Conservation (phyloP, 1,284 basidiomycete species). For the Pseudozyma pruni region DNA sequence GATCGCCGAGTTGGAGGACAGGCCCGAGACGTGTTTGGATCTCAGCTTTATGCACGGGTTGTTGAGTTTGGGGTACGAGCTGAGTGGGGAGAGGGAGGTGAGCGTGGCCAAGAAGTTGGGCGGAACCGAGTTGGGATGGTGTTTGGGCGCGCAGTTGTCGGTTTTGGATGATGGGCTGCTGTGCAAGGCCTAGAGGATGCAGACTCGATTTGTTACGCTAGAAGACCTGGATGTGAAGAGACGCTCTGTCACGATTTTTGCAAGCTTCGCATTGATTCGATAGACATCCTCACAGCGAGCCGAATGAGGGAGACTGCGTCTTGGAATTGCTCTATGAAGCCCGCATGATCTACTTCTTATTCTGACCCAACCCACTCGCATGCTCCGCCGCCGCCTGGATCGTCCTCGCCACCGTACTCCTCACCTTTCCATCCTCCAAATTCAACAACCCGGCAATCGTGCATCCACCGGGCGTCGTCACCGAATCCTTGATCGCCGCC, state of each 20-base stretch:
- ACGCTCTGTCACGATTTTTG: no score
- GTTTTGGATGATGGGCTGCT: conserved; percentile 56
- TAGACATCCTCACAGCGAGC: neutral
- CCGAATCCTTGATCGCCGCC: conserved; percentile 95
- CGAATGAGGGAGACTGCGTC: neutral
- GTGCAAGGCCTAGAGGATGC: conserved; percentile 36
- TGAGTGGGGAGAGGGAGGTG: conserved; percentile 73
- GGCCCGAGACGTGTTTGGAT: conserved; percentile 95
- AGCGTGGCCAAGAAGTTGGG: conserved; percentile 78
- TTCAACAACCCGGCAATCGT: conserved; percentile 96
- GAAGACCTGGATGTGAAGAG: no score
- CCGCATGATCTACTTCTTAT: conserved; percentile 32
- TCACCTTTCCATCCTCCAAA: conserved; percentile 91
- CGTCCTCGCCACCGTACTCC: conserved; percentile 93
- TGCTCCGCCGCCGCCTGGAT: conserved; percentile 76
- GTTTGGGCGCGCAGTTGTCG: conserved; percentile 76
- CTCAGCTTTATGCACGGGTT: conserved; percentile 93
- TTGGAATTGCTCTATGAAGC: no score
- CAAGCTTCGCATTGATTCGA: no score
- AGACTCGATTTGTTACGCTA: no score
- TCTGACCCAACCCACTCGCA: conserved; percentile 61
- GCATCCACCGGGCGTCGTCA: conserved; percentile 97
- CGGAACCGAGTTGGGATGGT: conserved; percentile 95
- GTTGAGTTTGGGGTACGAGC: conserved; percentile 74
- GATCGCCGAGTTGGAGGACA: conserved; percentile 80